A percentile compares a stretch with the other conserved stretches of the same genome.
These are phyloP conservation scores for Russula ochroleuca DNA, from an alignment of 768 basidiomycete species.

Conservation along the genomic window DNA sequence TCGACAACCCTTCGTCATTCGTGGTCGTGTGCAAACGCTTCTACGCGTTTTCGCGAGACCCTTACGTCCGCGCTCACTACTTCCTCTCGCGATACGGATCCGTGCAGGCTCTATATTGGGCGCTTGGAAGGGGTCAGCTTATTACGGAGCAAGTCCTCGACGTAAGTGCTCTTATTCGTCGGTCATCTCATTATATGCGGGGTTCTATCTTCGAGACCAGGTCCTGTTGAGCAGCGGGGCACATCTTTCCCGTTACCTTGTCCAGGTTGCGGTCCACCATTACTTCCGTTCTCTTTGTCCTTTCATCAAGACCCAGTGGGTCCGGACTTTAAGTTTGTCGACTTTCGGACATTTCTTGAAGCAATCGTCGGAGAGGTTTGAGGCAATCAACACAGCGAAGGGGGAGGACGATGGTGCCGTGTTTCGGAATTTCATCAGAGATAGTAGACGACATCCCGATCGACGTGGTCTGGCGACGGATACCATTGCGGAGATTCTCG, in stretches of 20 bases:
- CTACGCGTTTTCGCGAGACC: conserved; percentile 59
- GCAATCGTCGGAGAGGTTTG: conserved; percentile 53
- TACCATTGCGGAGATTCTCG: conserved; percentile 57
- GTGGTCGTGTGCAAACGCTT: conserved; percentile 56
- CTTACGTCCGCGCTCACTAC: conserved; percentile 73
- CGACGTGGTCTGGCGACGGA: conserved; percentile 60
- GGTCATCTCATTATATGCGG: conserved; percentile 10
- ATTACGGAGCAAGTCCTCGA: conserved; percentile 24
- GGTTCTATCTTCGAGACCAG: conserved; percentile 36
- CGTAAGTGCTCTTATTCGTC: conserved; percentile 18
- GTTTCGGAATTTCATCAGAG: conserved; percentile 62
- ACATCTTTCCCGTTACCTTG: conserved; percentile 72
- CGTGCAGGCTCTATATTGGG: conserved; percentile 67
- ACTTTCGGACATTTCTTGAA: conserved; percentile 63
- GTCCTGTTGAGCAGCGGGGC: conserved; percentile 72
- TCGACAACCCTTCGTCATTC: conserved; percentile 59
- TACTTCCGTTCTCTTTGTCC: conserved; percentile 68
- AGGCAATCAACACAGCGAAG: conserved; percentile 64
- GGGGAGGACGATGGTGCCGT: conserved; percentile 71
- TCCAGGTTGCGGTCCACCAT: conserved; percentile 74
- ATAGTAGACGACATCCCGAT: conserved; percentile 60
- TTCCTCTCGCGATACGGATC: conserved; percentile 70
- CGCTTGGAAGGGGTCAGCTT: conserved; percentile 61
- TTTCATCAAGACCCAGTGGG: conserved; percentile 74
- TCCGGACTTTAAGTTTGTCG: conserved; percentile 55